These are phyloP conservation scores for Chlorophyllum brunneum DNA, from an alignment of 768 basidiomycete species.

Conservation along the genomic window DNA sequence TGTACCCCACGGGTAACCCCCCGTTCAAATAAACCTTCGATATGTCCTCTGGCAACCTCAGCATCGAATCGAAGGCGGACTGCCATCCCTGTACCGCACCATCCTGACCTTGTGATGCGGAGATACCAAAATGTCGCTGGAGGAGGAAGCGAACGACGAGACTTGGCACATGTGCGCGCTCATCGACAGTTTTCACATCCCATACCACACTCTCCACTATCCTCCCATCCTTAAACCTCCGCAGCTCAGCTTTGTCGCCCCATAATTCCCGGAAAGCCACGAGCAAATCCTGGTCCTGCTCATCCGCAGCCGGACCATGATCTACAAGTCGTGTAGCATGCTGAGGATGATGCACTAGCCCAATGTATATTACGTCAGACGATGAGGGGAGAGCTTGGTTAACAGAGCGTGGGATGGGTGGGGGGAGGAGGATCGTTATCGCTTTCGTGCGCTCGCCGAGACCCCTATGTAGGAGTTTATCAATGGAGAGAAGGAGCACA, in stretches of 20 bases:
- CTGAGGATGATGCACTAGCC: slow-evolving; percentile 68
- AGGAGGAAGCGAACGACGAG: slow-evolving; percentile 76
- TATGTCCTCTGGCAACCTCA: slow-evolving; percentile 56
- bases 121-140: slow-evolving; percentile 68
- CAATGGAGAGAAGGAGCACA: slow-evolving; percentile 51
- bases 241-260: slow-evolving; percentile 88
- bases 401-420: slow-evolving; percentile 39
- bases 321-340: slow-evolving; percentile 86
- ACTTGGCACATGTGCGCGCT: slow-evolving; percentile 72
- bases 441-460: slow-evolving; percentile 72
- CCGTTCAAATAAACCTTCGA: slow-evolving; percentile 38
- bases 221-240: slow-evolving; percentile 93
- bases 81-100: slow-evolving; percentile 58
- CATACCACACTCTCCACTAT: slow-evolving; percentile 96
- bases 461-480: slow-evolving; percentile 52
- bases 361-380: slow-evolving; percentile 56
- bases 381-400: slow-evolving; percentile 54
- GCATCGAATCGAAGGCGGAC: slow-evolving; percentile 49
- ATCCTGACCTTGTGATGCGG: slow-evolving; percentile 15
- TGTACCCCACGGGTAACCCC: slow-evolving; percentile 53
- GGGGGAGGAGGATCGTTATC: slow-evolving; percentile 54
- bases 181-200: slow-evolving; percentile 80
- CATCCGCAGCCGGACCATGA: slow-evolving; percentile 80
- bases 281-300: slow-evolving; percentile 44
- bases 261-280: slow-evolving; percentile 79